Evolutionary conservation across 2,329 filamentous ascomycete genomes (phyloP), one percentile per base, ranked within the genome.

Genomic region (Truncatella angustata): DNA sequence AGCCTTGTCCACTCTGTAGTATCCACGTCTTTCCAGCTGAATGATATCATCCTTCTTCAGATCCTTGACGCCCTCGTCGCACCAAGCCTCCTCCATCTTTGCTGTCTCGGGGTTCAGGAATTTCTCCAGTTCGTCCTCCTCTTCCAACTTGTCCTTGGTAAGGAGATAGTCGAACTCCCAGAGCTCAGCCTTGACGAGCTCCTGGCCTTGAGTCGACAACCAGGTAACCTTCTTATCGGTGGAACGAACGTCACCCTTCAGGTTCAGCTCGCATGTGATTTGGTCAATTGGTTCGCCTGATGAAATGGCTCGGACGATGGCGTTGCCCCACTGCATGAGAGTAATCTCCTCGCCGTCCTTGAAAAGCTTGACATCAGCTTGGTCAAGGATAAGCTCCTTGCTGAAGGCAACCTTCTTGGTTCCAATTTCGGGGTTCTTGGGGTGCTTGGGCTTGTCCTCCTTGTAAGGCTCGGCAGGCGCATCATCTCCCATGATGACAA

Each of bases 171-270:
- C 93, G 68, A 97, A 97, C 61, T 97, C 91, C 73, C 92, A 93
- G 10, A 96, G 80, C 71, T 96, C 90, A 20, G 94, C 86, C 6
- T 86, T 85, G 12, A 96, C 79, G 0, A 96, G 80, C 53, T 88
- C 82, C 73, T 93, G 88, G 40, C 82, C 82, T 59, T 90, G 83
- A 1, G 80, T 82, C 1, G 90, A 87, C 44, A 97, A 76, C 93
- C 93, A 97, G 1, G 92, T 97, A 34, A 97, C 84, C 79, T 97
- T 97, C 84, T 97, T 97, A 65, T 91, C 86, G 0, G 93, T 97
- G 66, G 90, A 87, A 79, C 96, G 96, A 70, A 97, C 90, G 69
- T 97, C 93, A 51, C 93, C 92, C 63, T 88, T 84, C 46, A 97
- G 82, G 71, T 97, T 88, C n/a, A 97, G 83, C 72, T 96, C 90